A percentile compares a stretch with the other conserved stretches of the same genome.
Conservation (phyloP, 2,329 filamentous ascomycete species). For the Fusarium udum region DNA sequence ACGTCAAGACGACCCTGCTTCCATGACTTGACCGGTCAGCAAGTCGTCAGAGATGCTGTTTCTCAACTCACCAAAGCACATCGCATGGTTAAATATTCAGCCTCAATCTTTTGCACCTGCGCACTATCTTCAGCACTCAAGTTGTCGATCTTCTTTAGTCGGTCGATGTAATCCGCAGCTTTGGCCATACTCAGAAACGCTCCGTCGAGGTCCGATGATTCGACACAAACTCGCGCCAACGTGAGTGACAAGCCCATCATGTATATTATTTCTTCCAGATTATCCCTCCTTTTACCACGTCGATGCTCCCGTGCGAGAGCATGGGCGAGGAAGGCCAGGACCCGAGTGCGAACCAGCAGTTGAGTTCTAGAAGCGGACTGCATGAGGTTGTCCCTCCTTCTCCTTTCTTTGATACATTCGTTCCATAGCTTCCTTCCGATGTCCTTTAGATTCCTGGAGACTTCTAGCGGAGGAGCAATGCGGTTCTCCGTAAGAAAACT, state of each 20-base stretch:
- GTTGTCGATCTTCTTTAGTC: constrained; percentile 17
- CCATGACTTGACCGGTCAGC: constrained; percentile 68
- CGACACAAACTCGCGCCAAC: constrained; percentile 62
- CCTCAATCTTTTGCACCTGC: constrained; percentile 52
- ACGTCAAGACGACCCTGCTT: constrained; percentile 76
- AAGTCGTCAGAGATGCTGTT: background rate
- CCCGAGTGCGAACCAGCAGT: constrained; percentile 53
- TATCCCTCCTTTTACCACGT: constrained; percentile 37
- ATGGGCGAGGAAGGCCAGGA: constrained; percentile 74
- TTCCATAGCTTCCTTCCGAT: constrained; percentile 74
- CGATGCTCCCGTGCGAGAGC: constrained; percentile 60
- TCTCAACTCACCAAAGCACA: constrained; percentile 67
- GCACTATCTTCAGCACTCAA: background rate
- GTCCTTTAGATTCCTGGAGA: constrained; percentile 60
- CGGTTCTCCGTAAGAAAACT: constrained; percentile 19
- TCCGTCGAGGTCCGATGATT: constrained; percentile 64
- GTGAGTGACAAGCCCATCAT: constrained; percentile 75
- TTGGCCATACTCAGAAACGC: constrained; percentile 70
- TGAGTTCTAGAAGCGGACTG: constrained; percentile 36
- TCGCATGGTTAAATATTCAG: constrained; percentile 73
- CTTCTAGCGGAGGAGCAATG: background rate
- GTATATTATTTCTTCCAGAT: constrained; percentile 57
- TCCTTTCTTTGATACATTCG: constrained; percentile 63
- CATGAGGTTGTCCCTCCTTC: constrained; percentile 30
- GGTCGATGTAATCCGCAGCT: constrained; percentile 63